Percentiles rank a stretch among this genome's conserved stretches.
Evolutionary conservation across 306 rosid genomes (phyloP).

Genomic region (Ziziphus jujuba): DNA sequence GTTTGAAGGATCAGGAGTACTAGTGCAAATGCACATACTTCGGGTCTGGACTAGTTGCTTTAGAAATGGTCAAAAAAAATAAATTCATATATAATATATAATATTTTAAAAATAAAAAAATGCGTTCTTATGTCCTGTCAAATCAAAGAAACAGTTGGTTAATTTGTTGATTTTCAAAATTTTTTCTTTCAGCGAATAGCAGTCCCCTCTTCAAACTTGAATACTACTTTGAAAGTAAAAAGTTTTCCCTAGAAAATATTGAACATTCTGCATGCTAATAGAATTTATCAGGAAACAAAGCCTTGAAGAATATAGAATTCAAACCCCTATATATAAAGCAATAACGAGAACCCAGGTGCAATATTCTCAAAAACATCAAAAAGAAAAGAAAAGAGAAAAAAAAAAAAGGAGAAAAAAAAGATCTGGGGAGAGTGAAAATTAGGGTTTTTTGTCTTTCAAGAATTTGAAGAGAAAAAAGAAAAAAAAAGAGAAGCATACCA

Average conservation of each 20-base stretch:
- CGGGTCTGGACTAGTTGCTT: background rate
- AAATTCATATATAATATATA: background rate
- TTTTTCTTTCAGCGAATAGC: background rate
- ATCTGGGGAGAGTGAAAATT: too few species aligned
- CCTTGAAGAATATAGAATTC: slow-evolving; percentile 8
- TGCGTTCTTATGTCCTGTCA: background rate
- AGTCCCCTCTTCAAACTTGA: slow-evolving; percentile 26
- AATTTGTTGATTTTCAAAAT: slow-evolving; percentile 29
- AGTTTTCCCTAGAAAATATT: slow-evolving; percentile 11
- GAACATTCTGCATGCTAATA: background rate
- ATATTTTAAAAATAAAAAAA: background rate
- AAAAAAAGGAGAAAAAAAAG: background rate
- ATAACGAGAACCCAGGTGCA: too few species aligned
- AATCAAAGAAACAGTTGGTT: slow-evolving; percentile 6
- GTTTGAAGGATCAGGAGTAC: slow-evolving; percentile 31
- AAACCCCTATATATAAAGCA: background rate
- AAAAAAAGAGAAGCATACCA: too few species aligned
- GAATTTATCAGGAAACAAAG: background rate
- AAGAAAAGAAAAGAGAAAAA: background rate
- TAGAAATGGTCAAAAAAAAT: slow-evolving; percentile 28
- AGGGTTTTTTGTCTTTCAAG: background rate
- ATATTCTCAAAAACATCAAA: background rate
- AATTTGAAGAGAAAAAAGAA: too few species aligned
- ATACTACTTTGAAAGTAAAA: slow-evolving; percentile 27
- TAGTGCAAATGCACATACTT: too few species aligned